Evolutionary conservation across 257 asterid species (phyloP).

Genomic region (Solanum neorickii): DNA sequence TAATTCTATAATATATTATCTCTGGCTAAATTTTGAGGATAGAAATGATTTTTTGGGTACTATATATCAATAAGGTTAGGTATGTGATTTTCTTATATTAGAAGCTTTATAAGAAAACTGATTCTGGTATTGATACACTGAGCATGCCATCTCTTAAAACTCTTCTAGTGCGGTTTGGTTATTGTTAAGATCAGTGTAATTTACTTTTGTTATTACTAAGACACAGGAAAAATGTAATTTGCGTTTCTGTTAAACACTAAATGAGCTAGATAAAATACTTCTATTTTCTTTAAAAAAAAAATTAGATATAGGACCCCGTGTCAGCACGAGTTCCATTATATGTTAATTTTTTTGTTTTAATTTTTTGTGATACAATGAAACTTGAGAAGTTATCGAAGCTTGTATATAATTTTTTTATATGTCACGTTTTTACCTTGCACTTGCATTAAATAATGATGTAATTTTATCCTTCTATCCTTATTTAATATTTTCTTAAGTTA

Average conservation of each 20-base stretch:
- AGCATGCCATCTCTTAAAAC: not conserved
- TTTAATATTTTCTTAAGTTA: no score
- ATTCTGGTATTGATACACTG: not conserved
- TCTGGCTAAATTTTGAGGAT: not conserved
- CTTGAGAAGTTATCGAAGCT: no score
- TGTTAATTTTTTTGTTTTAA: no score
- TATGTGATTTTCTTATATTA: not conserved
- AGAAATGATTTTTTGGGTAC: not conserved
- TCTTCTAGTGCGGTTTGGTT: not conserved
- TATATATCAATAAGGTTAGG: not conserved
- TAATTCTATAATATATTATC: not conserved
- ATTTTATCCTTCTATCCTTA: no score
- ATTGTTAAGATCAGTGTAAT: not conserved
- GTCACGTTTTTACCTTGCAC: no score
- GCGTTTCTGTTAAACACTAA: not conserved
- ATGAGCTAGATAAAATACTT: no score
- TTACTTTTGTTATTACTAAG: not conserved
- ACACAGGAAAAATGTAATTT: not conserved
- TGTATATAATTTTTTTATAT: no score
- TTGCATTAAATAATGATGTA: no score
- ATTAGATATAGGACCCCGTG: no score
- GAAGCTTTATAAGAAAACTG: not conserved
- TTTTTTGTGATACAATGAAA: no score
- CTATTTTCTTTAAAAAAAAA: no score
- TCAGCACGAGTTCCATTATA: no score